Conservation (phyloP, 345 rosid species). For the Raphanus raphanistrum region DNA sequence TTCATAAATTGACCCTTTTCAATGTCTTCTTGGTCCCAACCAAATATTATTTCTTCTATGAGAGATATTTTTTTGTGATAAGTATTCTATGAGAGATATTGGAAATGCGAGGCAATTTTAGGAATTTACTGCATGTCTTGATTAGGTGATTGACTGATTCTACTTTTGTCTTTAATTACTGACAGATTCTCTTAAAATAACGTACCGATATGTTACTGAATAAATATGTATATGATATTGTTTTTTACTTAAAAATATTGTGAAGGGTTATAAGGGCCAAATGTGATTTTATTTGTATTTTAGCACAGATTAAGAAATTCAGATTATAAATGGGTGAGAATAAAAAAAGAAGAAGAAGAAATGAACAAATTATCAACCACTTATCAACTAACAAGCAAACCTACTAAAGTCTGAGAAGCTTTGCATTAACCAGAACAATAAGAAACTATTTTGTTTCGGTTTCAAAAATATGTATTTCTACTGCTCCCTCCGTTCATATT, state of each 20-base stretch:
- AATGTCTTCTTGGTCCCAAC: slow-evolving; percentile 7
- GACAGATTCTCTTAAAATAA: neutral
- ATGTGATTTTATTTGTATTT: slow-evolving; percentile 4
- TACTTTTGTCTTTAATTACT: slow-evolving; percentile 21
- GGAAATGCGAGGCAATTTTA: slow-evolving; percentile 18
- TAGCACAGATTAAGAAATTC: neutral
- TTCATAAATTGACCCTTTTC: neutral
- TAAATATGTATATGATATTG: neutral
- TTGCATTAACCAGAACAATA: neutral
- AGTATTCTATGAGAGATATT: neutral
- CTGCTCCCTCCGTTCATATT: neutral
- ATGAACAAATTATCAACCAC: slow-evolving; percentile 13
- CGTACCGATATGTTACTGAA: neutral
- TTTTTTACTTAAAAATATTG: neutral
- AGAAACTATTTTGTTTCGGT: neutral
- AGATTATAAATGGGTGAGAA: neutral
- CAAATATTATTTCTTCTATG: neutral
- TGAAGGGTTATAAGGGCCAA: neutral
- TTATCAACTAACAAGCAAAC: slow-evolving; percentile 20
- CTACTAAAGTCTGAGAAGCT: slow-evolving; percentile 3
- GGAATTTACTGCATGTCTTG: slow-evolving; percentile 22
- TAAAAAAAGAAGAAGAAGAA: neutral
- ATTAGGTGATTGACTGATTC: slow-evolving; percentile 20
- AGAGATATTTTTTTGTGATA: too few species aligned
- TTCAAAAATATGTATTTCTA: neutral